These are phyloP conservation scores for Leptodermis oblonga DNA, from an alignment of 257 asterid genomes.

Conservation along the genomic window DNA sequence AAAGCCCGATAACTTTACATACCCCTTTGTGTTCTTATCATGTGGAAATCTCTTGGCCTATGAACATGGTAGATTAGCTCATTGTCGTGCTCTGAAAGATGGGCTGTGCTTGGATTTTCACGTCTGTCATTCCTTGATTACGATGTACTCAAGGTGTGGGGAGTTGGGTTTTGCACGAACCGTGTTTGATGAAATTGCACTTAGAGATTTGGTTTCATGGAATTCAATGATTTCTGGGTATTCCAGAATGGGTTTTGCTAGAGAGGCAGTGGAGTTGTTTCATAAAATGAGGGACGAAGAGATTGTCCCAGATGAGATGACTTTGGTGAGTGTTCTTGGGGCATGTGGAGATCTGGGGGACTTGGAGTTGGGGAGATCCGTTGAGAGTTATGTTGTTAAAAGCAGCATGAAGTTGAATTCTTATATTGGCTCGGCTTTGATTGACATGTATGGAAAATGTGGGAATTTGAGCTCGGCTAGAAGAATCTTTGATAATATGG, in stretches of 20 bases:
- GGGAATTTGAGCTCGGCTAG: slow-evolving; percentile 72
- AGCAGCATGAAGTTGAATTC: slow-evolving; percentile 51
- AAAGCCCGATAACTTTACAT: slow-evolving; percentile 74
- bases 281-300: slow-evolving; percentile 54
- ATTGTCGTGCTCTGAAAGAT: slow-evolving; percentile 55
- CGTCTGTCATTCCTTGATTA: slow-evolving; percentile 67
- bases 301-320: slow-evolving; percentile 72
- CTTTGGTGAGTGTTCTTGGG: slow-evolving; percentile 71
- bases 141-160: slow-evolving; percentile 63
- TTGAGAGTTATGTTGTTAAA: slow-evolving; percentile 43
- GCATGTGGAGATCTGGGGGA: slow-evolving; percentile 83
- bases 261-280: slow-evolving; percentile 71
- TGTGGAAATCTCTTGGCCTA: slow-evolving; percentile 54
- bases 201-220: slow-evolving; percentile 79
- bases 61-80: slow-evolving; percentile 44
- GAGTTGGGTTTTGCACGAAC: slow-evolving; percentile 48
- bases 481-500: slow-evolving; percentile 43
- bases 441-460: slow-evolving; percentile 78
- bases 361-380: slow-evolving; percentile 53
- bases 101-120: slow-evolving; percentile 68
- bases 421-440: slow-evolving; percentile 71
- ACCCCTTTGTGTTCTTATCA: slow-evolving; percentile 74
- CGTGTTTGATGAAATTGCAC: slow-evolving; percentile 72
- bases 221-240: slow-evolving; percentile 82
- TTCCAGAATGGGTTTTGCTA: slow-evolving; percentile 53